Evolutionary conservation across 2,329 filamentous ascomycete genomes (phyloP).

Genomic region (Salinomyces thailandicus): DNA sequence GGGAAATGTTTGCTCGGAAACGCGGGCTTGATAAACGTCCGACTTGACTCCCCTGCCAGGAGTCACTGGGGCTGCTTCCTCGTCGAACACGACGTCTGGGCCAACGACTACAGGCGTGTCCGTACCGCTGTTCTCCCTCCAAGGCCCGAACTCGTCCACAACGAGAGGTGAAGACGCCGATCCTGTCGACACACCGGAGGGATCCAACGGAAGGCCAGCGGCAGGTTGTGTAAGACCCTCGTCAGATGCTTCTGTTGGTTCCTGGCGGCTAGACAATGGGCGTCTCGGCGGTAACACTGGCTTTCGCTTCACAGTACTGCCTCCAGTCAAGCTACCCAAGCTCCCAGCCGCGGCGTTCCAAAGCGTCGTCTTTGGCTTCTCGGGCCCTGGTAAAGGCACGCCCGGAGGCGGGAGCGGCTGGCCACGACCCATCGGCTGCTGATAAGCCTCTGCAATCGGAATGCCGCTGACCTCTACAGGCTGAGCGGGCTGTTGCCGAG

Average conservation of each 20-base stretch:
- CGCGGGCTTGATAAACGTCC: no score
- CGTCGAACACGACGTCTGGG: neutral
- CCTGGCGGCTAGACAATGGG: no score
- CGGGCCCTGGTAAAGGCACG: conserved; percentile 54
- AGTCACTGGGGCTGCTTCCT: no score
- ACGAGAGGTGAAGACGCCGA: neutral
- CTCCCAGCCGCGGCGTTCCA: conserved; percentile 2
- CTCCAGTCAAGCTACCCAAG: conserved; percentile 1
- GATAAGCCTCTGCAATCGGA: neutral
- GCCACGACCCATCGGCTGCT: conserved; percentile 67
- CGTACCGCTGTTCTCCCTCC: conserved; percentile 14
- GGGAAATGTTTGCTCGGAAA: no score
- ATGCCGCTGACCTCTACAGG: no score
- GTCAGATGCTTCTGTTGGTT: no score
- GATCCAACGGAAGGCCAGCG: neutral
- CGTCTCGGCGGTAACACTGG: conserved; percentile 12
- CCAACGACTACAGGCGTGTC: neutral
- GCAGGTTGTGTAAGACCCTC: no score
- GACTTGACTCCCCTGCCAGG: no score
- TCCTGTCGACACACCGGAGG: neutral
- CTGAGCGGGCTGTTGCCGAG: neutral
- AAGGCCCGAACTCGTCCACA: conserved; percentile 17
- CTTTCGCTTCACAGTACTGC: conserved; percentile 17
- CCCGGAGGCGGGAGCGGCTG: conserved; percentile 74
- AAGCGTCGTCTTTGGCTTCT: conserved; percentile 10